Evolutionary conservation across 129 eudicot species (phyloP).

Genomic region (Dittrichia graveolens): DNA sequence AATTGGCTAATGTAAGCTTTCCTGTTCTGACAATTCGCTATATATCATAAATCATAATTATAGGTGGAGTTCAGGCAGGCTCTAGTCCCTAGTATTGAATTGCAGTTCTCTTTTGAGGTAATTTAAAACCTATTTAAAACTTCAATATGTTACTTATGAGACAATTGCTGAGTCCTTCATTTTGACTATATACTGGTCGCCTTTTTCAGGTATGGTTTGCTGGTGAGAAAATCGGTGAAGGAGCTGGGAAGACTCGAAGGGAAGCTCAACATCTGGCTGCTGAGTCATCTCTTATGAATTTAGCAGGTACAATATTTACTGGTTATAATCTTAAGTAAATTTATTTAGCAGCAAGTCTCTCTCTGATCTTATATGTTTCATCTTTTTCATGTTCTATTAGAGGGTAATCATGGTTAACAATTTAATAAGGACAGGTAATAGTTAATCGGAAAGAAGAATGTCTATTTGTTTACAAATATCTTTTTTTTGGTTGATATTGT

Average conservation of each 20-base stretch:
- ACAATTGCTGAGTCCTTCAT: not conserved
- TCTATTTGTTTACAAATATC: not conserved
- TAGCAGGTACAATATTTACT: constrained; percentile 60
- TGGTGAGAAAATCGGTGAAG: constrained; percentile 88
- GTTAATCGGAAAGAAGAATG: too few relatives aligned
- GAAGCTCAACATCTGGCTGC: constrained; percentile 92
- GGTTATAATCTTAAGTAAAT: not conserved
- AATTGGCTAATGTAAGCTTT: not conserved
- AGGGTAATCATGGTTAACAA: too few relatives aligned
- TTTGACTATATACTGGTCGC: constrained; percentile 9
- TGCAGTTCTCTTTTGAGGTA: constrained; percentile 81
- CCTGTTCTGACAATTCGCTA: not conserved
- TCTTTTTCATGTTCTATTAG: too few relatives aligned
- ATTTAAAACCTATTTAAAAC: constrained; percentile 1
- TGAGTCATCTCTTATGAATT: constrained; percentile 72
- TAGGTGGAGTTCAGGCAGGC: constrained; percentile 79
- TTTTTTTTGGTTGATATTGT: not conserved
- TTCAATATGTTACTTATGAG: constrained; percentile 10
- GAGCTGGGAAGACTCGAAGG: constrained; percentile 77
- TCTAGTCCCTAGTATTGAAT: constrained; percentile 50
- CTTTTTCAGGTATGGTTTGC: constrained; percentile 74
- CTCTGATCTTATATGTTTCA: too few relatives aligned
- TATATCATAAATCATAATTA: constrained; percentile 10
- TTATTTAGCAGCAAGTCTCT: too few relatives aligned
- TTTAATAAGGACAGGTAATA: too few relatives aligned